These are phyloP conservation scores for Phytopythium helicoides DNA, from an alignment of 352 stramenopile species.

Conservation along the genomic window DNA sequence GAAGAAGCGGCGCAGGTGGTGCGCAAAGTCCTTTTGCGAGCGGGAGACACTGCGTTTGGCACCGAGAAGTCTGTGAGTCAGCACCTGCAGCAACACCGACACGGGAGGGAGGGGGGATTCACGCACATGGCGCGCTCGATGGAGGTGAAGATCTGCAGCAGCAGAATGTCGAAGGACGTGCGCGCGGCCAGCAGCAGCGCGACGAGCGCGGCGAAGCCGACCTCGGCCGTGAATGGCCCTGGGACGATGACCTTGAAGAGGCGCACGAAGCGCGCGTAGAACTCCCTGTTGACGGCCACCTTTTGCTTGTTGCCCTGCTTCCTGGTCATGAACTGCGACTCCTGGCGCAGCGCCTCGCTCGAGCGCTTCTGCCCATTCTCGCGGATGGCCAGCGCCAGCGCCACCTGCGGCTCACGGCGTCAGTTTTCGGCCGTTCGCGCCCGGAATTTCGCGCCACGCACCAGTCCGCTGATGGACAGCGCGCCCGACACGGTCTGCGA, in stretches of 20 bases:
- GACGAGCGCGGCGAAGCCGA: conserved; percentile 64
- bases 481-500: conserved; percentile 35
- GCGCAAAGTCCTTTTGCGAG: conserved; percentile 60
- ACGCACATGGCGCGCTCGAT: conserved; percentile 72
- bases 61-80: too few species aligned
- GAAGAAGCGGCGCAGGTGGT: conserved; percentile 71
- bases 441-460: conserved; percentile 15
- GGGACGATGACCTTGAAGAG: conserved; percentile 77
- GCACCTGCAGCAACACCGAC: not conserved
- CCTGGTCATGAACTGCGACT: conserved; percentile 79
- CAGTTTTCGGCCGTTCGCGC: not conserved
- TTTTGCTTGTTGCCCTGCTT: conserved; percentile 65
- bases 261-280: conserved; percentile 56
- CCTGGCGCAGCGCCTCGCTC: conserved; percentile 36
- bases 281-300: conserved; percentile 71
- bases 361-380: conserved; percentile 56
- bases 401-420: conserved; percentile 24
- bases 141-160: conserved; percentile 75
- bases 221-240: conserved; percentile 60
- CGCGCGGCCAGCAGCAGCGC: conserved; percentile 55
- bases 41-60: conserved; percentile 67
- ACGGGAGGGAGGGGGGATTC: too few species aligned
- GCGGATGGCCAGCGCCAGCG: conserved; percentile 62
- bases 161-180: conserved; percentile 77
- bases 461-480: conserved; percentile 41